Percentiles rank a stretch among this genome's conserved stretches.
Conservation (phyloP, 1,284 basidiomycete species). For the Marasmius fiardii region DNA sequence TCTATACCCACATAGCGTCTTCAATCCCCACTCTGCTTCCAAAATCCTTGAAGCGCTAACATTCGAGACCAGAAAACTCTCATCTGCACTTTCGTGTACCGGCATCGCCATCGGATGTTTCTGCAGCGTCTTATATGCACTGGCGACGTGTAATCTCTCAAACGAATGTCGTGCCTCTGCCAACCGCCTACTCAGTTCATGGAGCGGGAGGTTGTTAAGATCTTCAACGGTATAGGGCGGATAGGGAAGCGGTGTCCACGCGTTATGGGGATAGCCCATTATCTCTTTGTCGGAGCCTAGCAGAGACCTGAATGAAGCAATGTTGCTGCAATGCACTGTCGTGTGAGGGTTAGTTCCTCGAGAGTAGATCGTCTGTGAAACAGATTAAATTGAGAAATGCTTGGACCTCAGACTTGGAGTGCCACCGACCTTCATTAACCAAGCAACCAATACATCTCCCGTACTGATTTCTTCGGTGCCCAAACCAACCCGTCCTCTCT, state of each 20-base stretch:
- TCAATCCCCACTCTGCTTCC: conserved; percentile 30
- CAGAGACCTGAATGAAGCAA: conserved; percentile 31
- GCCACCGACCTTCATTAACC: conserved; percentile 14
- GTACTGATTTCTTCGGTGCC: conserved; percentile 9
- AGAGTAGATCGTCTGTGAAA: conserved; percentile 27
- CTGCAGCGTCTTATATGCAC: conserved; percentile 24
- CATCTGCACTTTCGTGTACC: conserved; percentile 28
- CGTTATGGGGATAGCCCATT: conserved; percentile 32
- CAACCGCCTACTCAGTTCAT: conserved; percentile 25
- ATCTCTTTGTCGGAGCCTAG: conserved; percentile 20
- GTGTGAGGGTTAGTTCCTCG: conserved; percentile 24
- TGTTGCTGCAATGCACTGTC: conserved; percentile 29
- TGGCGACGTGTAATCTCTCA: conserved; percentile 24
- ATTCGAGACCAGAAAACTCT: conserved; percentile 33
- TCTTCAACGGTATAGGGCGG: conserved; percentile 30
- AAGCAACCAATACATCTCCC: conserved; percentile 13
- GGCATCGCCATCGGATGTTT: conserved; percentile 25
- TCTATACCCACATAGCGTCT: conserved; percentile 33
- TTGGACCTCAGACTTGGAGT: not conserved
- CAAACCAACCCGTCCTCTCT: not conserved
- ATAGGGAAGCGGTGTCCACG: conserved; percentile 34
- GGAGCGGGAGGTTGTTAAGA: conserved; percentile 22
- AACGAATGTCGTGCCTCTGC: conserved; percentile 23
- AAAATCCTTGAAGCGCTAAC: conserved; percentile 34
- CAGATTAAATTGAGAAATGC: not conserved